phyloP scores from a whole-genome alignment of 306 rosid species.

The Herpetospermum pedunculosum region DNA sequence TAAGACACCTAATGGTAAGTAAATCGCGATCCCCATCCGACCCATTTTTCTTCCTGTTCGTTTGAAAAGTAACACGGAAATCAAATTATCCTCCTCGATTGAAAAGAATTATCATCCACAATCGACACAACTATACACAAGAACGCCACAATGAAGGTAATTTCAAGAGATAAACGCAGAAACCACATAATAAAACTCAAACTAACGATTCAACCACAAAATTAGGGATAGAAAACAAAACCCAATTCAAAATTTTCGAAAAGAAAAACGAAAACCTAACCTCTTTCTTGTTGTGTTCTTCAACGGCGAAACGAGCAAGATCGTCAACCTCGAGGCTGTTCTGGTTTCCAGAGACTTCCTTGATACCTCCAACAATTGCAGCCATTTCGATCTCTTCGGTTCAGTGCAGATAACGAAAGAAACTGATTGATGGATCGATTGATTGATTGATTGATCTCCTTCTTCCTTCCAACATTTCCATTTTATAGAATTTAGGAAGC shows the following conservation, averaged over 20 bases:
- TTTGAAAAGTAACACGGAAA: neutral
- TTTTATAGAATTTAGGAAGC: neutral
- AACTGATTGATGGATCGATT: neutral
- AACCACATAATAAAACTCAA: neutral
- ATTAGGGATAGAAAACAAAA: neutral
- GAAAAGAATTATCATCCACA: neutral
- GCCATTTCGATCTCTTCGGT: slow-evolving; percentile 1
- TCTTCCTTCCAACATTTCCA: neutral
- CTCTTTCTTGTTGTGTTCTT: slow-evolving; percentile 64
- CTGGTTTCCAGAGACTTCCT: neutral
- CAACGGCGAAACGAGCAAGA: slow-evolving; percentile 78
- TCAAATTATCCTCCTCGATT: neutral
- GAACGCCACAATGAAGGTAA: neutral
- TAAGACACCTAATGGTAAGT: no score
- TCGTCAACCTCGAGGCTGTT: slow-evolving; percentile 30
- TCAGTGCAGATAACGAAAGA: neutral
- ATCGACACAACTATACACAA: neutral
- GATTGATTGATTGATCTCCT: neutral
- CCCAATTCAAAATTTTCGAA: neutral
- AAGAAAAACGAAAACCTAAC: slow-evolving; percentile 13
- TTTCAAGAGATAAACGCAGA: neutral
- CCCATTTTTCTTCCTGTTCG: neutral
- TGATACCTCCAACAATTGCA: slow-evolving; percentile 8
- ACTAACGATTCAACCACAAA: neutral
- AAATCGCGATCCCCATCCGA: neutral